These are phyloP conservation scores for Tilletia walkeri DNA, from an alignment of 1,284 basidiomycete genomes.

Conservation along the genomic window DNA sequence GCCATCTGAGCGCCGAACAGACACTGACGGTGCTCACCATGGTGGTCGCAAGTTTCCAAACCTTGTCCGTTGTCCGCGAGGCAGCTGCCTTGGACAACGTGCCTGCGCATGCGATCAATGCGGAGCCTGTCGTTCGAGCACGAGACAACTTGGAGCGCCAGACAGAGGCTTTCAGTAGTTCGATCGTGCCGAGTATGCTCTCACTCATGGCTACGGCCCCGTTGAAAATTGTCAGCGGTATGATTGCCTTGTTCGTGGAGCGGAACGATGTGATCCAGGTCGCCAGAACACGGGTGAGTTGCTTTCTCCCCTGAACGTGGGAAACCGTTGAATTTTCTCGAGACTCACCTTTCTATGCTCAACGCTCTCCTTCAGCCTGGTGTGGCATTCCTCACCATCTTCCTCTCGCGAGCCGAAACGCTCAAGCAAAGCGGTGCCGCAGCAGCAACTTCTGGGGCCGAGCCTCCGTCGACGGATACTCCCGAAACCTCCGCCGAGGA, in stretches of 20 bases:
- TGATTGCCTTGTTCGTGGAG: constrained; percentile 80
- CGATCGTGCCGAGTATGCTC: constrained; percentile 81
- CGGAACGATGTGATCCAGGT: constrained; percentile 73
- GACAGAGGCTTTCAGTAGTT: constrained; percentile 82
- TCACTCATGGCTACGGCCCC: constrained; percentile 75
- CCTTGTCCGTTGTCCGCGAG: constrained; percentile 66
- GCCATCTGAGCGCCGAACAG: constrained; percentile 77
- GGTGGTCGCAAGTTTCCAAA: constrained; percentile 86
- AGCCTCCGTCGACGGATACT: constrained; percentile 24
- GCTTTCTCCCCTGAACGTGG: constrained; percentile 54
- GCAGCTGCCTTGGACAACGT: constrained; percentile 27
- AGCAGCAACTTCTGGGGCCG: constrained; percentile 21
- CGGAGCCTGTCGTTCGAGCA: constrained; percentile 27
- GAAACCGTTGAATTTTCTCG: background rate
- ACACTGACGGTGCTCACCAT: constrained; percentile 85
- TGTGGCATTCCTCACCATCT: constrained; percentile 83
- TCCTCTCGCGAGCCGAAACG: constrained; percentile 85
- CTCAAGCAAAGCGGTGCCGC: constrained; percentile 66
- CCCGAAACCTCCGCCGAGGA: constrained; percentile 67
- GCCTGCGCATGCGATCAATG: background rate
- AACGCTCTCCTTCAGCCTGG: constrained; percentile 67
- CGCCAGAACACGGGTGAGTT: constrained; percentile 58
- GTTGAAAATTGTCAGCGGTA: constrained; percentile 78
- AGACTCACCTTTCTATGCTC: background rate
- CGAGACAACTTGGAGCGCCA: constrained; percentile 74